A percentile compares a stretch with the other conserved stretches of the same genome.
Conservation (phyloP, 768 basidiomycete genomes). For the Leccinum subgranulosum region DNA sequence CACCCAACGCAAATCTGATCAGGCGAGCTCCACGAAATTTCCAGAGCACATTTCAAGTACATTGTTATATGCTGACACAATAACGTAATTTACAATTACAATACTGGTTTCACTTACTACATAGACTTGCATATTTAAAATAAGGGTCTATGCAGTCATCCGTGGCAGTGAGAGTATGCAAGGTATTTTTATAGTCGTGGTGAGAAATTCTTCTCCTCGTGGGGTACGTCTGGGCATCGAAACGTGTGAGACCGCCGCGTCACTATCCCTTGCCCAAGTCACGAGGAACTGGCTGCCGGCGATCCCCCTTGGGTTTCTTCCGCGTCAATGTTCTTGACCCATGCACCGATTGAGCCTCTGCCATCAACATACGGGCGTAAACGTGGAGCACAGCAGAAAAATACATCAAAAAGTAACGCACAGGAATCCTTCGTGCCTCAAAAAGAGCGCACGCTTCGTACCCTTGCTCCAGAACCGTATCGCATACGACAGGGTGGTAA, state of each 20-base stretch:
- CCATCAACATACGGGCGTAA: constrained; percentile 4
- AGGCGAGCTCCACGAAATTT: background rate
- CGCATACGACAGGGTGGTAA: constrained; percentile 96
- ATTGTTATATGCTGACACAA: constrained; percentile 6
- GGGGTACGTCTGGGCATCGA: constrained; percentile 10
- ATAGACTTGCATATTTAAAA: background rate
- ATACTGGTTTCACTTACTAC: constrained; percentile 3
- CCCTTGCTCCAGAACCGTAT: constrained; percentile 99
- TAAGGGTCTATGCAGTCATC: constrained; percentile 7
- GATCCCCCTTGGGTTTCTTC: constrained; percentile 23
- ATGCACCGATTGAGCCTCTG: constrained; percentile 93
- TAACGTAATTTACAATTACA: constrained; percentile 24
- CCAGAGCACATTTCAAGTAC: background rate
- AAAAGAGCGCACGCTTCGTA: constrained; percentile 91
- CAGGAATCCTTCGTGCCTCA: constrained; percentile 98
- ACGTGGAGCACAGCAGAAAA: background rate
- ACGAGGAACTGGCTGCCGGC: constrained; percentile 6
- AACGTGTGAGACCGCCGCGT: constrained; percentile 6
- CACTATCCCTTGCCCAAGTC: constrained; percentile 1
- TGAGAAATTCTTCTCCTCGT: constrained; percentile 30
- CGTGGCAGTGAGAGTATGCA: constrained; percentile 20
- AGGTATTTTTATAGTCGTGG: constrained; percentile 25
- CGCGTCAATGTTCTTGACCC: constrained; percentile 91
- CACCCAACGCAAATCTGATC: constrained; percentile 1
- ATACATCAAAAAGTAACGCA: constrained; percentile 42